phyloP scores from a whole-genome alignment of 495 filamentous ascomycete species.

The Chaetomium tenue region DNA sequence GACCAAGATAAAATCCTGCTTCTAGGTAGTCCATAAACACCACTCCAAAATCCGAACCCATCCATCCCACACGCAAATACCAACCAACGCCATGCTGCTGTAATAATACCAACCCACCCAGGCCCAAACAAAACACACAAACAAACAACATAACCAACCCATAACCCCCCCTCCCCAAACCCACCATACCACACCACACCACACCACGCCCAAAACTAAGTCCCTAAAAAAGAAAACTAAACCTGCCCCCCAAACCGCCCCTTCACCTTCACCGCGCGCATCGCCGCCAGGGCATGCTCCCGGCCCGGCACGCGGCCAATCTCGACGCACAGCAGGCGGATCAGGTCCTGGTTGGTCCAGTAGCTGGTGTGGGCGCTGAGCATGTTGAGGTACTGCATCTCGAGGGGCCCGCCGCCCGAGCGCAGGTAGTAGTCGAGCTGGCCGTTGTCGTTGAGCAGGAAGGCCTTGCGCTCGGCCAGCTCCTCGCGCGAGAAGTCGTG shows the following conservation, averaged over 20 bases:
- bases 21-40: background rate
- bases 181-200: no score
- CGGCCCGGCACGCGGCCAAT: constrained; percentile 73
- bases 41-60: background rate
- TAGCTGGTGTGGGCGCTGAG: constrained; percentile 94
- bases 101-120: background rate
- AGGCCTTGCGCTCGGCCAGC: constrained; percentile 83
- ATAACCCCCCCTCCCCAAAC: no score
- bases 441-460: constrained; percentile 88
- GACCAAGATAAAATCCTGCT: background rate
- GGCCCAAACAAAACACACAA: no score
- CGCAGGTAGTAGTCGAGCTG: constrained; percentile 88
- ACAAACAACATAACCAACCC: no score
- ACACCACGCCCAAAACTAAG: background rate
- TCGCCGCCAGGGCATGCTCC: constrained; percentile 59
- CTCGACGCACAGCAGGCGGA: constrained; percentile 82
- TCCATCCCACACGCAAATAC: background rate
- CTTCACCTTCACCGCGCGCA: constrained; percentile 73
- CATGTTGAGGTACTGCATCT: constrained; percentile 97
- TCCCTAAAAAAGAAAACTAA: no score
- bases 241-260: constrained; percentile 20
- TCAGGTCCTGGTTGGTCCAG: constrained; percentile 82
- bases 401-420: constrained; percentile 75
- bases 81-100: background rate
- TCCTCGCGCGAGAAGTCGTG: constrained; percentile 94